Percentiles rank a stretch among this genome's conserved stretches.
phyloP scores from a whole-genome alignment of 106 monocot species.

The Allium cepa region DNA sequence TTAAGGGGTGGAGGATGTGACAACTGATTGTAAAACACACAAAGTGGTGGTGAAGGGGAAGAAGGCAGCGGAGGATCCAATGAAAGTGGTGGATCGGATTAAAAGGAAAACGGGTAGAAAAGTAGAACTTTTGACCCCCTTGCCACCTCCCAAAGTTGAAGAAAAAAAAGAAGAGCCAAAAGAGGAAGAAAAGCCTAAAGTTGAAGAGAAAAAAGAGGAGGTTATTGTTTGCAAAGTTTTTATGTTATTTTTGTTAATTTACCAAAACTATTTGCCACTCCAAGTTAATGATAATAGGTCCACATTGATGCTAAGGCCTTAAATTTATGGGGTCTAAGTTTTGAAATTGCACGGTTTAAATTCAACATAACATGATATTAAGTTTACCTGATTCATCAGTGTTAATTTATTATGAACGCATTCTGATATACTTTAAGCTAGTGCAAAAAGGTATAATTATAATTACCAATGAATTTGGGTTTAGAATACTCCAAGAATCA shows the following conservation, averaged over 20 bases:
- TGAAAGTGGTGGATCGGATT: slow-evolving; percentile 70
- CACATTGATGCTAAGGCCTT: not conserved
- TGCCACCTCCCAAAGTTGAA: slow-evolving; percentile 25
- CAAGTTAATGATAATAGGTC: too few relatives aligned
- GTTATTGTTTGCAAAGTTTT: slow-evolving; percentile 5
- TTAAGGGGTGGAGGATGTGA: slow-evolving; percentile 78
- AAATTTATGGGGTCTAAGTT: not conserved
- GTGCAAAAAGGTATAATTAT: too few relatives aligned
- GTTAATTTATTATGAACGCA: too few relatives aligned
- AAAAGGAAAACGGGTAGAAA: slow-evolving; percentile 79
- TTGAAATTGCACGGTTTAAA: not conserved
- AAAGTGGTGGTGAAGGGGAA: slow-evolving; percentile 83
- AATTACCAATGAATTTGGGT: too few relatives aligned
- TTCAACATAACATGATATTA: not conserved
- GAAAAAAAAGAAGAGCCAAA: slow-evolving; percentile 20
- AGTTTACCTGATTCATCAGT: too few relatives aligned
- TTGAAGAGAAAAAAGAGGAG: slow-evolving; percentile 73
- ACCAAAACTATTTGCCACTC: not conserved
- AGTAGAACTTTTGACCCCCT: slow-evolving; percentile 61
- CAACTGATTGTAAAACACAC: slow-evolving; percentile 50
- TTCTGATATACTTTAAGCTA: too few relatives aligned
- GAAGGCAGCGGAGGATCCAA: slow-evolving; percentile 68
- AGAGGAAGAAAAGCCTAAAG: slow-evolving; percentile 45
- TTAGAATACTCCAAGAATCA: too few relatives aligned
- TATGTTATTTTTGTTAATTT: not conserved